These are phyloP conservation scores for Metarhizium robertsii DNA, from an alignment of 2,329 filamentous ascomycete species.

Conservation along the genomic window DNA sequence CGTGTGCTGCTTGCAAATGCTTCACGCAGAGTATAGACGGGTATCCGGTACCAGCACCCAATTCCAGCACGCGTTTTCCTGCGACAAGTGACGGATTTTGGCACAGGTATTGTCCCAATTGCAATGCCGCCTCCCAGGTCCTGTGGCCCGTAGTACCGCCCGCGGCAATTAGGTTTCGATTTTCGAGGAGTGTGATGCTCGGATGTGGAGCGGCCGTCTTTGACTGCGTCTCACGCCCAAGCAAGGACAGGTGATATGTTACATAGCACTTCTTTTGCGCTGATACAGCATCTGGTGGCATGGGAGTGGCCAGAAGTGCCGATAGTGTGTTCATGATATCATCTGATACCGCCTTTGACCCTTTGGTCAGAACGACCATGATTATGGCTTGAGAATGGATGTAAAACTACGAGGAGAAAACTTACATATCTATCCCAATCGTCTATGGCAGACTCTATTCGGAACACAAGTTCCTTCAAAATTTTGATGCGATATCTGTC, in stretches of 20 bases:
- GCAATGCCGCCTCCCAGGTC: slow-evolving; percentile 74
- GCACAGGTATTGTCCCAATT: slow-evolving; percentile 61
- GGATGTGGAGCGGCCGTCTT: slow-evolving; percentile 2
- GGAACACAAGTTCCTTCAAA: slow-evolving; percentile 61
- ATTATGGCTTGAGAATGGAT: not conserved
- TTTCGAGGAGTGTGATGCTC: slow-evolving; percentile 57
- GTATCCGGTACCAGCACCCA: slow-evolving; percentile 70
- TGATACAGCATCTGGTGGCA: slow-evolving; percentile 54
- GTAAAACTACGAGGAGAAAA: slow-evolving; percentile 10
- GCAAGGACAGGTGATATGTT: slow-evolving; percentile 50
- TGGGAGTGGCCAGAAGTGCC: slow-evolving; percentile 50
- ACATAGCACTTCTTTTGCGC: slow-evolving; percentile 68
- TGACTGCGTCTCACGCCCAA: slow-evolving; percentile 8
- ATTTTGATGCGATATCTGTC: slow-evolving; percentile 60
- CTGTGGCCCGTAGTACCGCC: slow-evolving; percentile 66
- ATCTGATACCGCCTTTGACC: slow-evolving; percentile 68
- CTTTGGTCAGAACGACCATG: slow-evolving; percentile 14
- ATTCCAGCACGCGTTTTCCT: slow-evolving; percentile 55
- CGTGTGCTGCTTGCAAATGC: slow-evolving; percentile 47
- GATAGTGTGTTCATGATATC: slow-evolving; percentile 64
- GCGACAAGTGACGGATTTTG: slow-evolving; percentile 32
- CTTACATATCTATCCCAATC: slow-evolving; percentile 86
- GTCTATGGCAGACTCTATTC: slow-evolving; percentile 64
- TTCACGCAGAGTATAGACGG: slow-evolving; percentile 66
- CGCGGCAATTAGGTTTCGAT: slow-evolving; percentile 58